A percentile compares a stretch with the other conserved stretches of the same genome.
Conservation (phyloP, 352 stramenopile genomes). For the Thalassiosira hispida region DNA sequence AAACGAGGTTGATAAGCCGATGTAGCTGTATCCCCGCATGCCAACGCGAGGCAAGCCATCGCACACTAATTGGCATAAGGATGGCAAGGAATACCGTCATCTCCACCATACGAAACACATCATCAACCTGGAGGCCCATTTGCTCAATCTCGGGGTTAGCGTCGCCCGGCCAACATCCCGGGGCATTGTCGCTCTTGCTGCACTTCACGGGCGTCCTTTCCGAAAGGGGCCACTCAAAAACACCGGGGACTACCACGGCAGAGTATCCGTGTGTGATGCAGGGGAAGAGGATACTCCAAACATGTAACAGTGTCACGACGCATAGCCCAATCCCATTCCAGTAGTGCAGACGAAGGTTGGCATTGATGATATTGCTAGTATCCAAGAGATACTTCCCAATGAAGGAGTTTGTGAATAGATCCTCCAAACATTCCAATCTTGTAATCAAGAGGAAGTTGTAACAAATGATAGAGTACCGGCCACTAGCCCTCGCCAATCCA, state of each 20-base stretch:
- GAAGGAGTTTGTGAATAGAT: too few relatives aligned
- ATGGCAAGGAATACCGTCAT: conserved; percentile 34
- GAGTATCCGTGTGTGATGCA: conserved; percentile 16
- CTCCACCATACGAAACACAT: conserved; percentile 37
- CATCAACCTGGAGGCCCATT: conserved; percentile 13
- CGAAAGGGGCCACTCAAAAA: conserved; percentile 26
- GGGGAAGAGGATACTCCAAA: conserved; percentile 25
- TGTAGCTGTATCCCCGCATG: conserved; percentile 35
- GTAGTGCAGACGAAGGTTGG: conserved; percentile 21
- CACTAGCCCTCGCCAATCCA: too few relatives aligned
- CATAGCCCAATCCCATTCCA: conserved; percentile 28
- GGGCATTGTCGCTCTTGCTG: too few relatives aligned
- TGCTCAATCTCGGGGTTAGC: background rate
- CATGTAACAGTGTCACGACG: conserved; percentile 18
- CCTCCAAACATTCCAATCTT: background rate
- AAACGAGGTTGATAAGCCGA: conserved; percentile 15
- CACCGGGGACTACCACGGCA: conserved; percentile 14
- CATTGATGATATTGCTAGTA: conserved; percentile 23
- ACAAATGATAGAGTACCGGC: conserved; percentile 13
- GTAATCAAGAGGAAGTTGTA: conserved; percentile 28
- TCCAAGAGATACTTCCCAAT: conserved; percentile 21
- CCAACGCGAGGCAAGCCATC: conserved; percentile 20
- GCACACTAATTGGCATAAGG: conserved; percentile 25
- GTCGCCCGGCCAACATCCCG: too few relatives aligned
- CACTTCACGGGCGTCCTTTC: conserved; percentile 13